These are phyloP conservation scores for Phytopythium litorale DNA, from an alignment of 352 stramenopile genomes.

Conservation along the genomic window DNA sequence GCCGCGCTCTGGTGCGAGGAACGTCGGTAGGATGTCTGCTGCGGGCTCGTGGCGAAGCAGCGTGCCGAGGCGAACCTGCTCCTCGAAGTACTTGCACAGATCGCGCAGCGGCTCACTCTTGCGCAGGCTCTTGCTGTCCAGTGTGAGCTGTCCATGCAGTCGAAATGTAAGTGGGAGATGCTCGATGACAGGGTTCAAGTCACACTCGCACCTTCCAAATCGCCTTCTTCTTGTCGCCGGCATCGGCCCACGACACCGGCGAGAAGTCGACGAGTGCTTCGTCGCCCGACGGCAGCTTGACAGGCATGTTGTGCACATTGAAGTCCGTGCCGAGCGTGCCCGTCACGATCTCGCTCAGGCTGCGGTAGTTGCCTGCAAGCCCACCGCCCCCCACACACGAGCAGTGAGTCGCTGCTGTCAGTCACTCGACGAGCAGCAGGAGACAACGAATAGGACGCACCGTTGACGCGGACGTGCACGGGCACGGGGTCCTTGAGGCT, in stretches of 20 bases:
- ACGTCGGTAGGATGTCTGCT: conserved; percentile 93
- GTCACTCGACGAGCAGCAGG: background rate
- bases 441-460: conserved; percentile 13
- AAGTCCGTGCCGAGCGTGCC: conserved; percentile 72
- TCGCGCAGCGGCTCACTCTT: conserved; percentile 85
- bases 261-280: conserved; percentile 48
- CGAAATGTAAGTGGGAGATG: background rate
- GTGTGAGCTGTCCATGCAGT: conserved; percentile 22
- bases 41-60: conserved; percentile 95
- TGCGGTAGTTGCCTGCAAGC: conserved; percentile 56
- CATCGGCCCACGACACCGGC: conserved; percentile 61
- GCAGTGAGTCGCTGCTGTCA: background rate
- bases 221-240: conserved; percentile 27
- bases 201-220: conserved; percentile 58
- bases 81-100: conserved; percentile 92
- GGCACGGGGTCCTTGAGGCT: conserved; percentile 71
- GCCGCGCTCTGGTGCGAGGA: conserved; percentile 87
- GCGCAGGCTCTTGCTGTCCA: conserved; percentile 79
- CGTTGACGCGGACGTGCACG: conserved; percentile 88
- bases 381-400: conserved; percentile 10
- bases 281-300: conserved; percentile 56
- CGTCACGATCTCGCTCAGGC: conserved; percentile 75
- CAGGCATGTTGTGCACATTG: conserved; percentile 42
- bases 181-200: background rate
- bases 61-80: conserved; percentile 82